Conservation (phyloP, 768 basidiomycete genomes). For the Russula griseocarnosa region DNA sequence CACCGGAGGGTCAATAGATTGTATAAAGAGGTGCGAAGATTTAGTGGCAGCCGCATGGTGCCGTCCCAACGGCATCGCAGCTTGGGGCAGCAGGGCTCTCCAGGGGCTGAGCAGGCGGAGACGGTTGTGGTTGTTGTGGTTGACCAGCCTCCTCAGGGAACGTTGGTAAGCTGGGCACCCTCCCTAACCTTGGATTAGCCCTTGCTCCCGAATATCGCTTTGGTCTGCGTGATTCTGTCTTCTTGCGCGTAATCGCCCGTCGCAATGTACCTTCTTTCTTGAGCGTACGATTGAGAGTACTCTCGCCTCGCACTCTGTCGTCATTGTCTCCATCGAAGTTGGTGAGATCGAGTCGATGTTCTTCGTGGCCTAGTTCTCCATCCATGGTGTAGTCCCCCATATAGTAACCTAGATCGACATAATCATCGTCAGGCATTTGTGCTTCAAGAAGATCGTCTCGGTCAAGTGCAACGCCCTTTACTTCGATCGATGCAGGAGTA, state of each 20-base stretch:
- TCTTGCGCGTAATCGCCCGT: conserved; percentile 44
- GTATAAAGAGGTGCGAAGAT: not conserved
- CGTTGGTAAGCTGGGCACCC: not conserved
- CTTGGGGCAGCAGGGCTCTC: not conserved
- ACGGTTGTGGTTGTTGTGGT: not conserved
- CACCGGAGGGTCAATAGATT: not conserved
- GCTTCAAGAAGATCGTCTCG: conserved; percentile 10
- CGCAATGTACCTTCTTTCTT: conserved; percentile 60
- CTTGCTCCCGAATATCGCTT: not conserved
- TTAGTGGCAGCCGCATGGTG: not conserved
- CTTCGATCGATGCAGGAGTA: not conserved
- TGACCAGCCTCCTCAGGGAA: not conserved
- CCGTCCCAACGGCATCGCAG: not conserved
- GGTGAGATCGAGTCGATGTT: conserved; percentile 59
- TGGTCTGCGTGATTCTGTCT: conserved; percentile 20
- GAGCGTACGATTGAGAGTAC: conserved; percentile 47
- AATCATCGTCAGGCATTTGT: conserved; percentile 30
- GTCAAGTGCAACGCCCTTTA: conserved; percentile 11
- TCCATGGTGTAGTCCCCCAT: conserved; percentile 38
- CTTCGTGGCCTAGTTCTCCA: conserved; percentile 42
- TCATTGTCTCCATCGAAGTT: conserved; percentile 78
- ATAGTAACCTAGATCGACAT: conserved; percentile 45
- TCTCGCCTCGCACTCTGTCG: conserved; percentile 53
- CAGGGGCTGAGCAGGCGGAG: not conserved
- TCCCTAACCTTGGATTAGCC: not conserved